Evolutionary conservation across 495 filamentous ascomycete genomes (phyloP).

Genomic region (Penicillium antarcticum): DNA sequence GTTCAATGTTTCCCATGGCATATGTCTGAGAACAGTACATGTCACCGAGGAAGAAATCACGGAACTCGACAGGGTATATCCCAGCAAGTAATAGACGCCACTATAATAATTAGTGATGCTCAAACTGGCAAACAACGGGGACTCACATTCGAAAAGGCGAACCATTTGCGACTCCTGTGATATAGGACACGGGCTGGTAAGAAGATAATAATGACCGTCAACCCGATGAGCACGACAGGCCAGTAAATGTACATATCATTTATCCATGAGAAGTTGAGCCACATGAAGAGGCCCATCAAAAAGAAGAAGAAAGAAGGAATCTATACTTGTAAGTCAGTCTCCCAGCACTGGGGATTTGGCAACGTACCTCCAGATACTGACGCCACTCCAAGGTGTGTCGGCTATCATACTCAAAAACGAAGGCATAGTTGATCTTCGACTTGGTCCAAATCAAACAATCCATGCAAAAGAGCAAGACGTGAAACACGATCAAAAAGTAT

Average conservation of each 20-base stretch:
- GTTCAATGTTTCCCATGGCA: constrained; percentile 78
- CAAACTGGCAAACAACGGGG: neutral
- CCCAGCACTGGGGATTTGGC: neutral
- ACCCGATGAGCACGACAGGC: constrained; percentile 73
- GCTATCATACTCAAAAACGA: constrained; percentile 94
- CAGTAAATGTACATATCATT: constrained; percentile 79
- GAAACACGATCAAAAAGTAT: constrained; percentile 72
- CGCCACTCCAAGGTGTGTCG: constrained; percentile 84
- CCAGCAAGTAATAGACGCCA: constrained; percentile 83
- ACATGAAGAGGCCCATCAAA: constrained; percentile 74
- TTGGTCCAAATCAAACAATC: constrained; percentile 77
- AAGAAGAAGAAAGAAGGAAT: constrained; percentile 75
- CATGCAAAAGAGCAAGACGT: constrained; percentile 72
- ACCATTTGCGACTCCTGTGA: constrained; percentile 75
- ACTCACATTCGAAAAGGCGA: constrained; percentile 78
- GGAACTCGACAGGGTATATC: constrained; percentile 89
- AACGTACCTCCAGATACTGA: constrained; percentile 68
- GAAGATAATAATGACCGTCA: constrained; percentile 66
- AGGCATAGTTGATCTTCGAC: constrained; percentile 89
- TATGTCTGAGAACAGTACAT: constrained; percentile 97
- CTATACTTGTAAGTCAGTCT: constrained; percentile 26
- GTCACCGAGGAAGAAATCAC: constrained; percentile 96
- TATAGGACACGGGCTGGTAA: constrained; percentile 72
- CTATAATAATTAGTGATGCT: constrained; percentile 43
- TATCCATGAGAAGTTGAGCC: constrained; percentile 78